Evolutionary conservation across 73 alveolate species (phyloP).

Genomic region (Blepharisma stoltei): DNA sequence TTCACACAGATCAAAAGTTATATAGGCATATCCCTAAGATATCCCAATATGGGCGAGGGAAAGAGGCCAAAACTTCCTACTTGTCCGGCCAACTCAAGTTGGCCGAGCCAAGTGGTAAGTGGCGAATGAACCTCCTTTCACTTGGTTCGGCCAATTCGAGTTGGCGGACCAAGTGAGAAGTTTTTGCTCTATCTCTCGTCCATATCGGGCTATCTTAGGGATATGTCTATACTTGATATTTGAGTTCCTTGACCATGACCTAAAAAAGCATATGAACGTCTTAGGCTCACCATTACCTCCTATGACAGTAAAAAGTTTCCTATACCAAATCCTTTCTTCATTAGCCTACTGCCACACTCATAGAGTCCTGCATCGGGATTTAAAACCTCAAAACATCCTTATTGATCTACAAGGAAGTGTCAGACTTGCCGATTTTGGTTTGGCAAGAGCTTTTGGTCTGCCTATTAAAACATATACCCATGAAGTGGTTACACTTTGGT

Average conservation of each 20-base stretch:
- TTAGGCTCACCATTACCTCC: slow-evolving; percentile 28
- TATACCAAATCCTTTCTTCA: slow-evolving; percentile 73
- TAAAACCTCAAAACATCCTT: slow-evolving; percentile 82
- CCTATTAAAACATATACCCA: slow-evolving; percentile 88
- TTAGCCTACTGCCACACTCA: slow-evolving; percentile 74
- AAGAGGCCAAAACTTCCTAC: too few species aligned
- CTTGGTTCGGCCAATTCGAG: too few species aligned
- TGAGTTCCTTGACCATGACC: slow-evolving; percentile 68
- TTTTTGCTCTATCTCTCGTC: too few species aligned
- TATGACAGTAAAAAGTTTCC: slow-evolving; percentile 46
- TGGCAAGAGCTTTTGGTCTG: slow-evolving; percentile 93
- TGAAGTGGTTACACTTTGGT: slow-evolving; percentile 96
- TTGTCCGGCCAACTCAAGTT: too few species aligned
- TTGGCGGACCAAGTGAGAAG: too few species aligned
- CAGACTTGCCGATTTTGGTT: slow-evolving; percentile 91
- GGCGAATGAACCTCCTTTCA: too few species aligned
- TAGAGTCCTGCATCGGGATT: slow-evolving; percentile 82
- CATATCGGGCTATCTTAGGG: too few species aligned
- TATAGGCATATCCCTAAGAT: too few species aligned
- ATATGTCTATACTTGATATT: slow-evolving; percentile 70
- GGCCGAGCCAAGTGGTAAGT: too few species aligned
- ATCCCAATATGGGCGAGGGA: too few species aligned
- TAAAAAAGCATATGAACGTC: slow-evolving; percentile 58
- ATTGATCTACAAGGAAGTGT: slow-evolving; percentile 68
- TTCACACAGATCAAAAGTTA: slow-evolving; percentile 34